Conservation (phyloP, 2,329 filamentous ascomycete genomes). For the Aspergillus oerlinghausenensis region DNA sequence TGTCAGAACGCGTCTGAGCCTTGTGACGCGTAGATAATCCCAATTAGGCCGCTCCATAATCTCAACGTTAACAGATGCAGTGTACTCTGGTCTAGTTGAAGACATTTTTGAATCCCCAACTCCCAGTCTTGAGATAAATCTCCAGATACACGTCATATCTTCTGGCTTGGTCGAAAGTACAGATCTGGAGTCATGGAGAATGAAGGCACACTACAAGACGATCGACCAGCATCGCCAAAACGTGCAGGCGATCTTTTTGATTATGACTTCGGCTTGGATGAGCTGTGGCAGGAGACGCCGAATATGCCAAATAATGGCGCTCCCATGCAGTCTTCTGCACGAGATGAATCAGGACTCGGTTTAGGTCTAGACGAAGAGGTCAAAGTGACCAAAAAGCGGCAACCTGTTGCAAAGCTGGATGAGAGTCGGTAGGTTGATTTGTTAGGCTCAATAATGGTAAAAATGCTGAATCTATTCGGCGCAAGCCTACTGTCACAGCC, state of each 20-base stretch:
- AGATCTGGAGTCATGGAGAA: constrained; percentile 10
- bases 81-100: background rate
- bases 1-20: background rate
- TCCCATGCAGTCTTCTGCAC: constrained; percentile 17
- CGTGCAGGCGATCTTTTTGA: constrained; percentile 68
- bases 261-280: constrained; percentile 61
- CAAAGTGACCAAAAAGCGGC: constrained; percentile 69
- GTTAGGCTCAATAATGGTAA: background rate
- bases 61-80: background rate
- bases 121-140: background rate
- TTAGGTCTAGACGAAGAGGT: constrained; percentile 85
- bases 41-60: background rate
- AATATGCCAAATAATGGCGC: constrained; percentile 15
- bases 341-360: constrained; percentile 49
- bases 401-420: constrained; percentile 80
- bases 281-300: constrained; percentile 43
- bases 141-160: background rate
- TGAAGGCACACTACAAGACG: constrained; percentile 10
- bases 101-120: background rate
- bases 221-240: constrained; percentile 30
- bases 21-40: background rate
- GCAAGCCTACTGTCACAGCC: constrained; percentile 70
- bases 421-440: constrained; percentile 58
- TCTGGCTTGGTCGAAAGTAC: background rate
- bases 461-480: background rate